These are phyloP conservation scores for Phaeomoniella chlamydospora DNA, from an alignment of 2,329 filamentous ascomycete genomes.

Conservation along the genomic window DNA sequence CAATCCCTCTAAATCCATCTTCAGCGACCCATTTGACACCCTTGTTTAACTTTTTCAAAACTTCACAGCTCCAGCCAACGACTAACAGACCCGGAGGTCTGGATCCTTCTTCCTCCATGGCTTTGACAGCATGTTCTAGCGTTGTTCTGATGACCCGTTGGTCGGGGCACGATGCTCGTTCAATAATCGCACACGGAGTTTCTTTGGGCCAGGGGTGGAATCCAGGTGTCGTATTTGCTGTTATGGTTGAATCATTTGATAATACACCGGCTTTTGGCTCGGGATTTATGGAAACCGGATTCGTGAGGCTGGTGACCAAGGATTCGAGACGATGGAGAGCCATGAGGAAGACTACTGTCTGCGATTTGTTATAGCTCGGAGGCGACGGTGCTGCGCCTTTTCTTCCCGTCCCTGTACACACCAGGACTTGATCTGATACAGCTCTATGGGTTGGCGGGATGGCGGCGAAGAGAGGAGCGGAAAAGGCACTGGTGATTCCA, in stretches of 20 bases:
- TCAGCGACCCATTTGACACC: slow-evolving; percentile 63
- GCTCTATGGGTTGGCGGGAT: slow-evolving; percentile 82
- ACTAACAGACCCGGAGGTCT: slow-evolving; percentile 80
- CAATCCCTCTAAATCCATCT: slow-evolving; percentile 68
- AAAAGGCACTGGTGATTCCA: slow-evolving; percentile 77
- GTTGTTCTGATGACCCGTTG: slow-evolving; percentile 87
- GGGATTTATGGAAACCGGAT: slow-evolving; percentile 9
- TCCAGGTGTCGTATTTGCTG: slow-evolving; percentile 12
- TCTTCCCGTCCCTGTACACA: slow-evolving; percentile 93
- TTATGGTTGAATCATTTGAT: neutral
- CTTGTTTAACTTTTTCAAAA: slow-evolving; percentile 45
- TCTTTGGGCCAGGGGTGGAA: slow-evolving; percentile 46
- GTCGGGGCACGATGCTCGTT: slow-evolving; percentile 85
- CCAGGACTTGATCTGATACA: slow-evolving; percentile 79
- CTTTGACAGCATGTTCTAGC: slow-evolving; percentile 60
- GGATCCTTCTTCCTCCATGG: slow-evolving; percentile 79
- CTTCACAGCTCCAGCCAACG: slow-evolving; percentile 70
- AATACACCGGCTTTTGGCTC: slow-evolving; percentile 3
- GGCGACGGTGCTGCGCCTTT: slow-evolving; percentile 74
- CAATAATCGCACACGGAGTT: slow-evolving; percentile 87
- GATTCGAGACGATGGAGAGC: slow-evolving; percentile 70
- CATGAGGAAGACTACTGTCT: slow-evolving; percentile 92
- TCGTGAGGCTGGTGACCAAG: slow-evolving; percentile 56
- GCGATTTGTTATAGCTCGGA: slow-evolving; percentile 58
- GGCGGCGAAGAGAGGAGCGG: slow-evolving; percentile 72